These are phyloP conservation scores for Avena atlantica DNA, from an alignment of 176 grass and related monocot species.

Conservation along the genomic window DNA sequence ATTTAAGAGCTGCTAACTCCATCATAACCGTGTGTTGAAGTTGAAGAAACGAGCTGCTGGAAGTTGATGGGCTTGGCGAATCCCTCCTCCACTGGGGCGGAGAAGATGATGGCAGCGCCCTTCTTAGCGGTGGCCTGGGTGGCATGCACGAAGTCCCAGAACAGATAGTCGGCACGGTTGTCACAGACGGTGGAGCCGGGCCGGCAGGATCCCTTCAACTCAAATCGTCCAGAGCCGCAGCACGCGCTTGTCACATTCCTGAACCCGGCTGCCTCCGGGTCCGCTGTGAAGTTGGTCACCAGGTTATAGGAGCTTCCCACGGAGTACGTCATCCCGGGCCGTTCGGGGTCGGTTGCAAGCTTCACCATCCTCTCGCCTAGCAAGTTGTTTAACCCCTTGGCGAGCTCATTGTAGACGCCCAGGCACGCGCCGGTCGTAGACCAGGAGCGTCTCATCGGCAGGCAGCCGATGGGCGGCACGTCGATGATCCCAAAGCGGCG, in stretches of 20 bases:
- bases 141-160: slow-evolving; percentile 58
- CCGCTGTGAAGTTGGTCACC: slow-evolving; percentile 35
- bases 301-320: slow-evolving; percentile 58
- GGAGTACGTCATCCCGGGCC: slow-evolving; percentile 52
- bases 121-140: slow-evolving; percentile 53
- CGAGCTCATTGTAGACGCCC: slow-evolving; percentile 27
- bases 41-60: slow-evolving; percentile 42
- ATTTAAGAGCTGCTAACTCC: not conserved
- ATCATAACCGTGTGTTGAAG: not conserved
- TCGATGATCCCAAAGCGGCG: slow-evolving; percentile 55
- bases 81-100: slow-evolving; percentile 30
- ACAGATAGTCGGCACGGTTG: slow-evolving; percentile 38
- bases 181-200: slow-evolving; percentile 52
- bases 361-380: slow-evolving; percentile 20
- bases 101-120: slow-evolving; percentile 49
- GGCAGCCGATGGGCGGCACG: slow-evolving; percentile 66
- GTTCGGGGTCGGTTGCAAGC: slow-evolving; percentile 8
- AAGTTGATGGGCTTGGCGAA: slow-evolving; percentile 64
- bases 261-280: slow-evolving; percentile 37
- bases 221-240: slow-evolving; percentile 52
- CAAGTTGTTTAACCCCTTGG: slow-evolving; percentile 52
- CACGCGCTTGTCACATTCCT: slow-evolving; percentile 51
- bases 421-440: slow-evolving; percentile 1
- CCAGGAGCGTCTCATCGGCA: slow-evolving; percentile 31
- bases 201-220: slow-evolving; percentile 35